Evolutionary conservation across 176 grass and related monocot genomes (phyloP).

Genomic region (Bolboschoenus planiculmis): DNA sequence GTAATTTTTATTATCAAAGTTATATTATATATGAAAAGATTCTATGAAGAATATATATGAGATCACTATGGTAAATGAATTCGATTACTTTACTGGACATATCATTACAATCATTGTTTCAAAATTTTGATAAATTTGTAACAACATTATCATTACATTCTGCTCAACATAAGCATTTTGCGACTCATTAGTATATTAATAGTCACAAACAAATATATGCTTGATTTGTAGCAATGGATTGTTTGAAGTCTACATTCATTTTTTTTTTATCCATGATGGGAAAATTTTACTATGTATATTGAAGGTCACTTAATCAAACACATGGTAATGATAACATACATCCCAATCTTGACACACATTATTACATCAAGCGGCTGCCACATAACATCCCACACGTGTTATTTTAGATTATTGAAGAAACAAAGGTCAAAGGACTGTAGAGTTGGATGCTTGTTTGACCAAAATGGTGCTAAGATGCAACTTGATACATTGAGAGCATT

Average conservation of each 20-base stretch:
- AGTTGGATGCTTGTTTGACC: constrained; percentile 26
- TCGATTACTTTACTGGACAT: too few relatives aligned
- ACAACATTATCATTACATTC: background rate
- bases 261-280: background rate
- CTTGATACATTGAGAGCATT: constrained; percentile 17
- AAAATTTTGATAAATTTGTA: background rate
- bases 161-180: background rate
- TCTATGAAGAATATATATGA: too few relatives aligned
- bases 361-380: background rate
- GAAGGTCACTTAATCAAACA: too few relatives aligned
- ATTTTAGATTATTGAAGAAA: background rate
- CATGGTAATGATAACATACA: too few relatives aligned
- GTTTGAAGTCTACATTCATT: background rate
- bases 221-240: background rate
- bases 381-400: background rate
- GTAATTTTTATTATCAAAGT: too few relatives aligned
- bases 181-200: background rate
- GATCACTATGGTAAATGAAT: too few relatives aligned
- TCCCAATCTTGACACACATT: too few relatives aligned
- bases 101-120: too few relatives aligned
- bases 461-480: background rate
- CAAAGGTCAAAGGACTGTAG: constrained; percentile 24
- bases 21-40: too few relatives aligned
- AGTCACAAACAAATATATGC: background rate
- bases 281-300: too few relatives aligned